phyloP scores from a whole-genome alignment of 1,284 basidiomycete genomes.

The Quambalaria eucalypti region DNA sequence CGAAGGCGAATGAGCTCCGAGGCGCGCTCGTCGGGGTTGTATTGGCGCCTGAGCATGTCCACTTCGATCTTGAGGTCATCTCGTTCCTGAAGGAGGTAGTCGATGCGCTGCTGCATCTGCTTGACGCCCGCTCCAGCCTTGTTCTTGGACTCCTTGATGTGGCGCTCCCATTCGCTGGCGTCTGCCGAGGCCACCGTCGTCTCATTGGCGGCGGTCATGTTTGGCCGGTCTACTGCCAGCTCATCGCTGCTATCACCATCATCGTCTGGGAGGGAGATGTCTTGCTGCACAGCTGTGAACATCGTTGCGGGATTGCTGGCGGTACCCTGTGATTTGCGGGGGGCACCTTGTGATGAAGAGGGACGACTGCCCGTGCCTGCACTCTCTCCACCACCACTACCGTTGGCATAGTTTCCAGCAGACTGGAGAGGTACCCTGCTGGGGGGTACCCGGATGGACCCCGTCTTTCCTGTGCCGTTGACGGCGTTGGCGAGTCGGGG shows the following conservation, averaged over 20 bases:
- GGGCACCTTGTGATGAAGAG: not conserved
- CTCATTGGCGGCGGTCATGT: constrained; percentile 1
- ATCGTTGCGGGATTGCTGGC: not conserved
- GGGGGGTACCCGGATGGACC: not conserved
- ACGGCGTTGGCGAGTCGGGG: not conserved
- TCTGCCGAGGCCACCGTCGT: not conserved
- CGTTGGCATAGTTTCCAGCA: not conserved
- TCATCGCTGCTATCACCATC: constrained; percentile 7
- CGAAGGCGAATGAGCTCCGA: constrained; percentile 38
- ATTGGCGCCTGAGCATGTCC: constrained; percentile 37
- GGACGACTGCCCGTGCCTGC: constrained; percentile 7
- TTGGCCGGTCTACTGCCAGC: constrained; percentile 12
- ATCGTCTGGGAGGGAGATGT: not conserved
- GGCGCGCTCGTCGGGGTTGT: constrained; percentile 30
- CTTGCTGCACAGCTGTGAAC: no score
- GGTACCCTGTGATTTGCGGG: not conserved
- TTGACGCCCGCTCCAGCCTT: not conserved
- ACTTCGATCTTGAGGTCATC: constrained; percentile 45
- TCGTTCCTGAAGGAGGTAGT: constrained; percentile 37
- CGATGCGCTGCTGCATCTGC: constrained; percentile 14
- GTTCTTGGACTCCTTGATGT: not conserved
- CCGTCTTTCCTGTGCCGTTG: not conserved
- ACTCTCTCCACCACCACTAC: not conserved
- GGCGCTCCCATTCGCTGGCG: not conserved
- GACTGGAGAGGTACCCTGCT: not conserved